Percentiles rank a stretch among this genome's conserved stretches.
Conservation (phyloP, 2,329 filamentous ascomycete genomes). For the Venturia aucupariae region DNA sequence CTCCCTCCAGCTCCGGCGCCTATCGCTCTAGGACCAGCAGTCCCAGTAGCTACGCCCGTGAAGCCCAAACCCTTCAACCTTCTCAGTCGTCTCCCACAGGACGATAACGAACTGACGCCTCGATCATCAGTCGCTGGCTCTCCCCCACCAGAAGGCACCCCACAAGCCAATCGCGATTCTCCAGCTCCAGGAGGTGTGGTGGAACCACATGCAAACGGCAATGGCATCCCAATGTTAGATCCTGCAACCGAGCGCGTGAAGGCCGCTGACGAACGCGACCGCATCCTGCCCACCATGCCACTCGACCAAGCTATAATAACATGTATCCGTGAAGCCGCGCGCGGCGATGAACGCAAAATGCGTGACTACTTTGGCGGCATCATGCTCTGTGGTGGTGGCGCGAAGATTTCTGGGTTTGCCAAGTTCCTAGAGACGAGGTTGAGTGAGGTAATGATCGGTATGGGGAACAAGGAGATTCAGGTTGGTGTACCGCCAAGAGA, state of each 20-base stretch:
- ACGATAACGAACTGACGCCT: conserved; percentile 66
- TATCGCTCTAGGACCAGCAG: conserved; percentile 33
- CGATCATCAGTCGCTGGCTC: conserved; percentile 80
- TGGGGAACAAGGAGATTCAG: conserved; percentile 54
- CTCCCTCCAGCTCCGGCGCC: conserved; percentile 18
- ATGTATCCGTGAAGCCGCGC: conserved; percentile 77
- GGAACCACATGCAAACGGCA: conserved; percentile 39
- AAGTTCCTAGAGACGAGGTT: conserved; percentile 76
- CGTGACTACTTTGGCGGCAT: conserved; percentile 83
- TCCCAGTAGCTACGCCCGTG: conserved; percentile 45
- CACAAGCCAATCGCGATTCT: conserved; percentile 41
- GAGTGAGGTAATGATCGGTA: conserved; percentile 52
- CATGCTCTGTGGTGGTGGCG: conserved; percentile 81
- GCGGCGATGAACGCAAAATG: conserved; percentile 84
- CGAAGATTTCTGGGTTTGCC: conserved; percentile 71
- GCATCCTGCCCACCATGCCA: conserved; percentile 70
- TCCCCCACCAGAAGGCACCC: conserved; percentile 75
- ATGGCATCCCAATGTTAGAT: conserved; percentile 29
- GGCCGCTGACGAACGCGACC: conserved; percentile 60
- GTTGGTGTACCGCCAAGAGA: conserved; percentile 70
- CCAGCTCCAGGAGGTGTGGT: conserved; percentile 31
- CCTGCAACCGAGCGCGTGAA: conserved; percentile 40
- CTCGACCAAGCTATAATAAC: conserved; percentile 86
- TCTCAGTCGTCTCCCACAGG: conserved; percentile 49
- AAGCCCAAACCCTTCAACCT: conserved; percentile 58